These are phyloP conservation scores for Leucosporidium creatinivorum DNA, from an alignment of 768 basidiomycete genomes.

Conservation along the genomic window DNA sequence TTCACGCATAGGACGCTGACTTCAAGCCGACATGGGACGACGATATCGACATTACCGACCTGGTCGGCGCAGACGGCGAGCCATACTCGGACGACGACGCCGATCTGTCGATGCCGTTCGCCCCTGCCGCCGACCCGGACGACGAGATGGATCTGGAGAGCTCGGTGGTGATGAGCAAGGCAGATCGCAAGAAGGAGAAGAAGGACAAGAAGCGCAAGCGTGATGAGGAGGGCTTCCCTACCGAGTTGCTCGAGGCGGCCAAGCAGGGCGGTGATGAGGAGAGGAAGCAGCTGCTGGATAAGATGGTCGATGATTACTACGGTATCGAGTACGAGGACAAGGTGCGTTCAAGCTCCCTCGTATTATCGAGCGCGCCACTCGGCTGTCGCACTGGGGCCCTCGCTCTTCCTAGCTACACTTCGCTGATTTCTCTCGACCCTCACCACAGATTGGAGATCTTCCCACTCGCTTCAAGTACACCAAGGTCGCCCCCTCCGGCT, in stretches of 20 bases:
- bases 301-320: constrained; percentile 87
- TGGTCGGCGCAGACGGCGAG: constrained; percentile 41
- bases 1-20: constrained; percentile 40
- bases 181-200: constrained; percentile 40
- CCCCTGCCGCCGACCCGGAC: constrained; percentile 39
- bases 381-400: neutral
- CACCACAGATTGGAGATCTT: constrained; percentile 67
- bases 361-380: neutral
- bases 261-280: constrained; percentile 52
- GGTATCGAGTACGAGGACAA: constrained; percentile 91
- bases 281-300: constrained; percentile 69
- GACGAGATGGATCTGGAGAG: constrained; percentile 45
- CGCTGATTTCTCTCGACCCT: neutral
- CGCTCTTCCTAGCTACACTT: neutral
- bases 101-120: constrained; percentile 51
- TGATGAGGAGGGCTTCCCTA: constrained; percentile 32
- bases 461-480: constrained; percentile 91
- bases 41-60: constrained; percentile 73
- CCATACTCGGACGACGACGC: constrained; percentile 43
- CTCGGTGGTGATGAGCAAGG: constrained; percentile 40
- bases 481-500: constrained; percentile 55
- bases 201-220: constrained; percentile 23
- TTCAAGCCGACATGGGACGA: constrained; percentile 88
- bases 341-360: constrained; percentile 48
- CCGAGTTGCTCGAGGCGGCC: constrained; percentile 29